phyloP scores from a whole-genome alignment of 2,329 filamentous ascomycete genomes.

The Colletotrichum higginsianum region DNA sequence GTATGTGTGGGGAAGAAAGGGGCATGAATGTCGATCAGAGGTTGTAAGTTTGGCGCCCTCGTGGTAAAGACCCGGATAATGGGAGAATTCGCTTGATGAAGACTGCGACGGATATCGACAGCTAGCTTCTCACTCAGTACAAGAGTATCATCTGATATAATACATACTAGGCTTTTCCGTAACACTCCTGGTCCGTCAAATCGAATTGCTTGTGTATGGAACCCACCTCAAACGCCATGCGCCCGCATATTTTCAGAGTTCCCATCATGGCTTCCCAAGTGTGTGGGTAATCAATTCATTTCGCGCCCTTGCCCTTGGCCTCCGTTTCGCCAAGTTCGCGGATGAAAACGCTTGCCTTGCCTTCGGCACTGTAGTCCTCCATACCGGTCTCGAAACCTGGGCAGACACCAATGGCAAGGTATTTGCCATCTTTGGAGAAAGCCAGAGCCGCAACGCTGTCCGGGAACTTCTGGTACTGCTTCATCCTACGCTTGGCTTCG shows the following conservation, averaged over 20 bases:
- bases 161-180: conserved; percentile 41
- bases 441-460: conserved; percentile 83
- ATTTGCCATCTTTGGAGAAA: conserved; percentile 84
- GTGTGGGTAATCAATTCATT: conserved; percentile 59
- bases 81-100: conserved; percentile 17
- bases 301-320: conserved; percentile 86
- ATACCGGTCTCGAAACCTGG: conserved; percentile 91
- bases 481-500: conserved; percentile 88
- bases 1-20: background rate
- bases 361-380: conserved; percentile 81
- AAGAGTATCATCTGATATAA: conserved; percentile 41
- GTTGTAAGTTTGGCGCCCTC: background rate
- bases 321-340: conserved; percentile 89
- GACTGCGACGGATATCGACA: conserved; percentile 13
- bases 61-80: background rate
- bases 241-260: conserved; percentile 45
- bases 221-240: conserved; percentile 40
- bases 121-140: conserved; percentile 22
- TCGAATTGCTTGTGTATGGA: conserved; percentile 49
- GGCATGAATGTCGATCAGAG: background rate
- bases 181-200: conserved; percentile 46
- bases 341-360: conserved; percentile 83
- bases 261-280: background rate
- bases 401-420: conserved; percentile 84
- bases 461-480: conserved; percentile 88